These are phyloP conservation scores for Pinus albicaulis DNA, from an alignment of 75 land plant genomes.

Conservation along the genomic window DNA sequence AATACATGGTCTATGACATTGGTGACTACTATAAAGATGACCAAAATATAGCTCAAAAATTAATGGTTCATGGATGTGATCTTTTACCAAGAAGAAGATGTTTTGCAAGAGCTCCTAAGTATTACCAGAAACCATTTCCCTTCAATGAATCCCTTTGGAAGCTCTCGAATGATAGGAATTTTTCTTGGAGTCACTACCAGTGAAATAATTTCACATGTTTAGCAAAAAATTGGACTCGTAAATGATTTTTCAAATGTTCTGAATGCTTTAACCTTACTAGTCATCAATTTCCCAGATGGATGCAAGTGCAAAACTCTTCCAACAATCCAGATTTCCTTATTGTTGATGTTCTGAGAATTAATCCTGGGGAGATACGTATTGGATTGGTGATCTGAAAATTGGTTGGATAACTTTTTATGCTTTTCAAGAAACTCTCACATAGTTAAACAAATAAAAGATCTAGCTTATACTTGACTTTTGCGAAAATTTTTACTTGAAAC, in stretches of 20 bases:
- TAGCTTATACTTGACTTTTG: too few species aligned
- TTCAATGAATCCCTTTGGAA: constrained; percentile 53
- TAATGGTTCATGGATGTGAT: constrained; percentile 82
- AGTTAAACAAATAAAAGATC: too few species aligned
- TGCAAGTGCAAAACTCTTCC: constrained; percentile 7
- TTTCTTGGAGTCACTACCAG: constrained; percentile 52
- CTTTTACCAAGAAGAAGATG: constrained; percentile 77
- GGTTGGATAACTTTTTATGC: too few species aligned
- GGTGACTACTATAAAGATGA: constrained; percentile 79
- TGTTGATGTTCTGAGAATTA: constrained; percentile 43
- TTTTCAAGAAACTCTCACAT: too few species aligned
- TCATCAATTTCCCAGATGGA: constrained; percentile 49
- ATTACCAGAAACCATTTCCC: constrained; percentile 47
- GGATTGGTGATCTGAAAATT: too few species aligned
- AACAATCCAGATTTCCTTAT: constrained; percentile 44
- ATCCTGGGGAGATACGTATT: constrained; percentile 67
- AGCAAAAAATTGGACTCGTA: constrained; percentile 21
- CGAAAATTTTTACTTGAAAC: too few species aligned
- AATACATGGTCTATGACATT: constrained; percentile 81
- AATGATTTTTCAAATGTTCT: constrained; percentile 65
- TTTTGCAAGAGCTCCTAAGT: constrained; percentile 47
- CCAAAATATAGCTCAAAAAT: constrained; percentile 63
- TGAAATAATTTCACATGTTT: constrained; percentile 73
- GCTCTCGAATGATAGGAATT: constrained; percentile 56
- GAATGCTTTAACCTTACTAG: constrained; percentile 52